These are phyloP conservation scores for Maudiozyma serrabonitensis DNA, from an alignment of 805 yeast genomes.

Conservation along the genomic window DNA sequence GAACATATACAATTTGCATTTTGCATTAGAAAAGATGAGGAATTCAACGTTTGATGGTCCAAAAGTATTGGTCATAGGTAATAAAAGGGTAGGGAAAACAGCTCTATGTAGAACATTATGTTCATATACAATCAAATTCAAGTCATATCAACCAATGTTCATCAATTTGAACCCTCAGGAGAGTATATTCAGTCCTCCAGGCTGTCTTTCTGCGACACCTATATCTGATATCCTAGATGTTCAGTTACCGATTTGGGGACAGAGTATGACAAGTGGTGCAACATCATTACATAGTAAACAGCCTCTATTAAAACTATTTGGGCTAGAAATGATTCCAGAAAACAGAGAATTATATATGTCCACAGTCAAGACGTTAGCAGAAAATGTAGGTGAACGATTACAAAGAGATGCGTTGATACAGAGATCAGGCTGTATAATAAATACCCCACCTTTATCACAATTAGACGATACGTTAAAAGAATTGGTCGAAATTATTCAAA, in stretches of 20 bases:
- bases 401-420: constrained; percentile 22
- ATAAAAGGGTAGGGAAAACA: constrained; percentile 68
- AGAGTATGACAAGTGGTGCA: constrained; percentile 65
- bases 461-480: constrained; percentile 12
- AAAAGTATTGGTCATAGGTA: constrained; percentile 62
- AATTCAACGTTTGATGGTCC: constrained; percentile 28
- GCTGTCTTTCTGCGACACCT: constrained; percentile 75
- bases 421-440: constrained; percentile 27
- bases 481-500: constrained; percentile 11
- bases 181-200: constrained; percentile 70
- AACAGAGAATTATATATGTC: constrained; percentile 44
- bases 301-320: constrained; percentile 77
- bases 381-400: constrained; percentile 31
- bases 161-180: constrained; percentile 72
- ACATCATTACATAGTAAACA: constrained; percentile 76
- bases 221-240: constrained; percentile 73
- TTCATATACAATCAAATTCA: constrained; percentile 69
- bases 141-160: constrained; percentile 50
- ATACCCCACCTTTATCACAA: constrained; percentile 21
- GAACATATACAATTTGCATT: constrained; percentile 60
- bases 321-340: constrained; percentile 49
- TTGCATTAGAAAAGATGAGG: constrained; percentile 57
- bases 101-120: constrained; percentile 56
- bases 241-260: constrained; percentile 64
- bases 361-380: constrained; percentile 40